Base-by-base conservation (phyloP, 108 stramenopile genomes). In the Licmophora abbreviata region DNA sequence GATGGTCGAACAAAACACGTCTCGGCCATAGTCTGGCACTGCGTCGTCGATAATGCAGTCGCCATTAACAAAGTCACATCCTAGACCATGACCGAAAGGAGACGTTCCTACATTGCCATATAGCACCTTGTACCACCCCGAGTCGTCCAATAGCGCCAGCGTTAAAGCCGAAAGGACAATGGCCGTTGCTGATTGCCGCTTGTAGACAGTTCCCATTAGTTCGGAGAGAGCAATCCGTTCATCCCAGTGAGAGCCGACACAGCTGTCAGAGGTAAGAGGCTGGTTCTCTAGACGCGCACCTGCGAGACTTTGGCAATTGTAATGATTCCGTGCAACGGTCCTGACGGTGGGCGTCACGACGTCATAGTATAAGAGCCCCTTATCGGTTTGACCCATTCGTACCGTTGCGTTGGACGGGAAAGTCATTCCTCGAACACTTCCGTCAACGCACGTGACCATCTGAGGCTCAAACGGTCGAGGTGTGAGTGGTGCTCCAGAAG, bases 61-160 rank as follows among this genome's bases (percentile, higher is more conserved):
- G 30, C 63, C 52, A 22, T 62, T 53, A n/a, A 84, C 76, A 56
- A 91, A 91, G 43, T 86, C 84, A 58, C 88, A 91, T 24, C 88
- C 88, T 0, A 66, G 81, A 0, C 77, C 80, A 30, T 81, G 69
- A 0, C 88, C 88, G 61, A 63, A 76, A 0, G 79, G 74, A 41
- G 64, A 64, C 52, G 59, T 60, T 29, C 25, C 11, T 0, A 58
- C 63, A 40, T 31, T 21, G 12, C 64, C 66, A 49, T 81, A 81
- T 34, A 82, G 79, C 11, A 76, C 87, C 56, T 56, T 73, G 57
- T 90, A 90, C 88, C 88, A 90, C n/a, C 88, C 88, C 7, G 68
- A 68, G 50, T 90, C 88, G 67, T 90, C 88, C 69, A 85, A 58
- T 9, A 90, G 37, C 22, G 84, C 88, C 59, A 90, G 42, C 0